phyloP scores from a whole-genome alignment of 2,329 filamentous ascomycete genomes.

The Aspergillus udagawae region DNA sequence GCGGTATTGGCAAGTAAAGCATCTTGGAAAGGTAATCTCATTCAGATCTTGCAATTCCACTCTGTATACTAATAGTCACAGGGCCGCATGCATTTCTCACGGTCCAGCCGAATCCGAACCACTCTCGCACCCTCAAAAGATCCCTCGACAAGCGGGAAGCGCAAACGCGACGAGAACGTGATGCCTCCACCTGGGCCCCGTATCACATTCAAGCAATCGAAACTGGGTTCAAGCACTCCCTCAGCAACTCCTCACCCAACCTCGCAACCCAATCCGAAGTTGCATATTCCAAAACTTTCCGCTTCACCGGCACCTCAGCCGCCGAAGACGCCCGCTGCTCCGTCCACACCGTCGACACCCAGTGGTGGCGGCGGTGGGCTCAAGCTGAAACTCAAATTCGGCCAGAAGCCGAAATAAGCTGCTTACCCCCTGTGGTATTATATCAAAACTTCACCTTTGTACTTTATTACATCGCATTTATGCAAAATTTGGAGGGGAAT shows the following conservation, averaged over 20 bases:
- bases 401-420: constrained; percentile 28
- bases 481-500: constrained; percentile 1
- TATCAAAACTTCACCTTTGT: constrained; percentile 10
- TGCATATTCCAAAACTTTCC: constrained; percentile 31
- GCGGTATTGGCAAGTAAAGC: constrained; percentile 53
- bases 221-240: constrained; percentile 26
- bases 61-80: constrained; percentile 13
- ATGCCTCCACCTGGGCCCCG: constrained; percentile 33
- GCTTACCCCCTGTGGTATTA: background rate
- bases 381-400: constrained; percentile 42
- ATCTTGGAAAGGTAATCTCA: constrained; percentile 48
- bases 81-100: constrained; percentile 43
- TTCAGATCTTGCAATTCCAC: background rate
- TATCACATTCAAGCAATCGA: constrained; percentile 42
- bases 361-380: constrained; percentile 28
- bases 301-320: constrained; percentile 23
- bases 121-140: constrained; percentile 30
- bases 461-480: constrained; percentile 10
- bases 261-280: constrained; percentile 24
- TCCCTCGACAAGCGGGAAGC: constrained; percentile 24
- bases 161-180: constrained; percentile 38
- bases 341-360: constrained; percentile 29
- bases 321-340: constrained; percentile 23
- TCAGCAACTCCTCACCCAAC: constrained; percentile 17
- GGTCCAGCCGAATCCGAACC: constrained; percentile 37